Base-by-base conservation (phyloP, 768 basidiomycete species). In the Kondoa subrosea region DNA sequence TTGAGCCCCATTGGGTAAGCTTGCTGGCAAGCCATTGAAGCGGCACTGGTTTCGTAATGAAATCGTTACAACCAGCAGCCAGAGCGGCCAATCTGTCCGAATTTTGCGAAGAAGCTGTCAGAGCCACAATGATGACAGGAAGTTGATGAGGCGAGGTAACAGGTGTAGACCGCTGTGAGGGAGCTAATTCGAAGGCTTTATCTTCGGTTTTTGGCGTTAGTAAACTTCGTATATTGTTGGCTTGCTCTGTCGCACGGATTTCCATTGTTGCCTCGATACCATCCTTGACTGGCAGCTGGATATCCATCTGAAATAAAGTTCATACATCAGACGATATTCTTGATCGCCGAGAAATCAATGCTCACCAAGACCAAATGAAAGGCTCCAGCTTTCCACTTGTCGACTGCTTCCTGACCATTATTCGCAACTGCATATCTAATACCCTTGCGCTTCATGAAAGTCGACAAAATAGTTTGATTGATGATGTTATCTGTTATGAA, bases 1-100 rank as follows among this genome's bases (percentile, higher is more conserved):
- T 97, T 1, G 90, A 93, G 0, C 95, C 95, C 95, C 95, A 99
- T 77, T 99, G 95, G 69, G 93, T 89, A 75, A 97, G 92, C 80
- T 99, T 99, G 80, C 86, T 89, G 76, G 96, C 91, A 64, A 99
- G 80, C 95, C 95, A 99, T 58, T 87, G 81, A 31, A 95, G 80
- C 4, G 89, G 90, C 32, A 99, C 93, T 0, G 95, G 95, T 75
- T 99, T 99, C 56, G 92, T 97, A 62, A 99, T 78, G 78, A 97
- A 99, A 77, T 99, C 95, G 74, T 99, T 97, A 79, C 95, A 99
- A 3, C 95, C 95, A 1, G 95, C 95, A 2, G 89, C 92, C 50
- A 99, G 85, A n/a, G 95, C 95, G 25, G 86, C 86, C 60, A 96
- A 89, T 80, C 95, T 85, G 81, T 99, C 95, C 69, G 84, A 86